Evolutionary conservation across 2,329 filamentous ascomycete genomes (phyloP), one percentile per base, ranked within the genome.

Genomic region (Penicillium expansum): DNA sequence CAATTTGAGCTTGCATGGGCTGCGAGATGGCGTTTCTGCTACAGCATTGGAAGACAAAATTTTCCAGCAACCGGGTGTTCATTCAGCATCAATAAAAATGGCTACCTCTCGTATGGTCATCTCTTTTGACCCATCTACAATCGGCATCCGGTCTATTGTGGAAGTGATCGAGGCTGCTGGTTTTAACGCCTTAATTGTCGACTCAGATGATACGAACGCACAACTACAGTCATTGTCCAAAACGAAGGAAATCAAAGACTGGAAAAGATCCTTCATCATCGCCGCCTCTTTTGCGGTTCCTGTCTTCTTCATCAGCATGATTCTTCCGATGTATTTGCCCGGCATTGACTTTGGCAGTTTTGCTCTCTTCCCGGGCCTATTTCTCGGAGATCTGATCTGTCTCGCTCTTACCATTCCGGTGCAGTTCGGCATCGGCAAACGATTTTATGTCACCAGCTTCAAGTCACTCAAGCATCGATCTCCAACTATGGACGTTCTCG

Each of bases 401-500:
- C 78, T 97, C 50, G 69, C 82, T 55, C 84, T 99, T 48, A 97
- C 94, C 11, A 86, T 96, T 66, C 94, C 94, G 32, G 88, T 99
- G 9, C 94, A 99, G 73, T 99, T 99, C 68, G 94, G 94, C 64
- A 91, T 99, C 68, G 94, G 94, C 62, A 92, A 87, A 75, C 89
- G 94, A 14, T 99, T 97, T 73, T 99, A 99, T 72, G 74, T 88
- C 57, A 94, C 91, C 27, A 92, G 93, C n/a, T 97, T 85, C 77
- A 96, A 95, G 72, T 96, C 92, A 1, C 73, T 99, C 66, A 91
- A 89, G 75, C 94, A 99, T 72, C 85, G 86, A 20, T 90, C 92
- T 5, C 93, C 94, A 0, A 99, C 94, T 1, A 99, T 99, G 94
- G 94, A 99, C 71, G 94, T 97, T 1, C 82, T 99, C 22, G 90